phyloP scores from a whole-genome alignment of 2,329 filamentous ascomycete genomes.

The Meredithiella fracta region DNA sequence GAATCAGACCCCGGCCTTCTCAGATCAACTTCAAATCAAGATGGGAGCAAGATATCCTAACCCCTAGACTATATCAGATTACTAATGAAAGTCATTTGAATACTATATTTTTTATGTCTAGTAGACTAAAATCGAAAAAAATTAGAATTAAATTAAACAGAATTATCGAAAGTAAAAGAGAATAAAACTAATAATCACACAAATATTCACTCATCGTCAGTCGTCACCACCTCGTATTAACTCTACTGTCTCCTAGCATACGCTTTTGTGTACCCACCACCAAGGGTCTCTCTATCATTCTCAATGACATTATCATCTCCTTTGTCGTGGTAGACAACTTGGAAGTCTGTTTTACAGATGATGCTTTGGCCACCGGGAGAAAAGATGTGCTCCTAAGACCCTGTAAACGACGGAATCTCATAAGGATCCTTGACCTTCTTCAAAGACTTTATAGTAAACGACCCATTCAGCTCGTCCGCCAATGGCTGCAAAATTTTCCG shows the following conservation, averaged over 20 bases:
- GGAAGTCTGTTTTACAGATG: slow-evolving; percentile 22
- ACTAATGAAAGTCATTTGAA: too few relatives aligned
- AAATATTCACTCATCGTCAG: background rate
- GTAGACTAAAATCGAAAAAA: too few relatives aligned
- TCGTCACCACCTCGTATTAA: too few relatives aligned
- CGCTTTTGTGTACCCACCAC: too few relatives aligned
- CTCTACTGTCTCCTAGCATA: too few relatives aligned
- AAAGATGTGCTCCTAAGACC: slow-evolving; percentile 25
- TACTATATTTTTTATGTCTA: background rate
- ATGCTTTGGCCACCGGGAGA: slow-evolving; percentile 23
- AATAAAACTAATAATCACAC: background rate
- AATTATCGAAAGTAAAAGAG: too few relatives aligned
- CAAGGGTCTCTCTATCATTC: too few relatives aligned
- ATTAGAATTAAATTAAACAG: too few relatives aligned
- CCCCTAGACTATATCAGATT: slow-evolving; percentile 6
- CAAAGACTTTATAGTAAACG: slow-evolving; percentile 19
- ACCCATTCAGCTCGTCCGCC: too few relatives aligned
- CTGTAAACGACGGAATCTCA: slow-evolving; percentile 21
- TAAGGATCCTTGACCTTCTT: slow-evolving; percentile 20
- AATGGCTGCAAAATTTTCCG: too few relatives aligned
- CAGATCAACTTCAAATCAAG: slow-evolving; percentile 8
- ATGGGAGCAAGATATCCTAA: slow-evolving; percentile 3
- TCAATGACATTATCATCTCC: background rate
- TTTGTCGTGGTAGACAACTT: slow-evolving; percentile 17
- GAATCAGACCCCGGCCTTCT: slow-evolving; percentile 17